A percentile compares a stretch with the other conserved stretches of the same genome.
Conservation (phyloP, 2,329 filamentous ascomycete species). For the Fusarium aywerte region DNA sequence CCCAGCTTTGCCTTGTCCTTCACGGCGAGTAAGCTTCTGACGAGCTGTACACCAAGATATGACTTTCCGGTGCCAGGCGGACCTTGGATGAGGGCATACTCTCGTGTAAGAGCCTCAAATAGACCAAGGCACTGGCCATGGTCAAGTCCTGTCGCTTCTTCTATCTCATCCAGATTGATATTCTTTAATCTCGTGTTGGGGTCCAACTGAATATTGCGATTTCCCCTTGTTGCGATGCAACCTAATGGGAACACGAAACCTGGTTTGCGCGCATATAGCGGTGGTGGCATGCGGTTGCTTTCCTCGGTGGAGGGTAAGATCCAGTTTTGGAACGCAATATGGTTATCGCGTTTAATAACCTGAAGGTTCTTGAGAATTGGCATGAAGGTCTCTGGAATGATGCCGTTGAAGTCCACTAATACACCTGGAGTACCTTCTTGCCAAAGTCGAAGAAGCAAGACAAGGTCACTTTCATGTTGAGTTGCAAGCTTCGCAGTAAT, state of each 20-base stretch:
- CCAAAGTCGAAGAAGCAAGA: neutral
- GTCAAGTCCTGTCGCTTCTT: constrained; percentile 61
- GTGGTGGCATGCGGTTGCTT: constrained; percentile 46
- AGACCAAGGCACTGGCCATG: constrained; percentile 62
- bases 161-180: neutral
- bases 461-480: neutral
- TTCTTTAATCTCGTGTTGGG: neutral
- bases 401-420: constrained; percentile 25
- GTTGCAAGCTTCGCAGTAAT: constrained; percentile 18
- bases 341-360: constrained; percentile 10
- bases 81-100: constrained; percentile 72
- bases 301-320: neutral
- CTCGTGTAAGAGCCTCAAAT: constrained; percentile 61
- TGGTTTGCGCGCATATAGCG: constrained; percentile 60
- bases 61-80: constrained; percentile 77
- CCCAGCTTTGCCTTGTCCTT: constrained; percentile 54
- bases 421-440: neutral
- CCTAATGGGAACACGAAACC: constrained; percentile 62
- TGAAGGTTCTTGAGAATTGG: constrained; percentile 18
- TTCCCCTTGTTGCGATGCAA: constrained; percentile 44
- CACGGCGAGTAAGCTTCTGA: constrained; percentile 62
- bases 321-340: constrained; percentile 16
- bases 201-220: neutral
- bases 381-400: constrained; percentile 24
- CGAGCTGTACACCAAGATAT: constrained; percentile 67